Percentiles rank a stretch among this genome's conserved stretches.
These are phyloP conservation scores for Fraxinus baroniana DNA, from an alignment of 305 asterid species.

Conservation along the genomic window DNA sequence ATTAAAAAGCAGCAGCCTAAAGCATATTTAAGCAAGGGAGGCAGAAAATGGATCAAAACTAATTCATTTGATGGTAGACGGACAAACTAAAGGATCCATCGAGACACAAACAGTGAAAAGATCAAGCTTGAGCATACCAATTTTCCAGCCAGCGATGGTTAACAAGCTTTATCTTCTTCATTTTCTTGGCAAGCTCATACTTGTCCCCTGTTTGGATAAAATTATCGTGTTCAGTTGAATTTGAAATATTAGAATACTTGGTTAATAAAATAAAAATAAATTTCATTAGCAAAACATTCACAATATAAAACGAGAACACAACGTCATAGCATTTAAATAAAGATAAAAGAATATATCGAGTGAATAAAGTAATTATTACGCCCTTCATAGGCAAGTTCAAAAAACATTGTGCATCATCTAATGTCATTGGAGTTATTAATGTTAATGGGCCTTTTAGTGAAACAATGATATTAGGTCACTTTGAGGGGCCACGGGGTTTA, in stretches of 20 bases:
- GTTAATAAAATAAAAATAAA: constrained; percentile 13
- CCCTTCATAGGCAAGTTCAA: not conserved
- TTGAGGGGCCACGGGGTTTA: not conserved
- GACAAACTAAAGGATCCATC: constrained; percentile 10
- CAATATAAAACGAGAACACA: not conserved
- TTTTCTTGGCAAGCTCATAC: constrained; percentile 76
- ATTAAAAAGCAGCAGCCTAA: not conserved
- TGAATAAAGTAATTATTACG: not conserved
- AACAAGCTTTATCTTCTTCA: constrained; percentile 65
- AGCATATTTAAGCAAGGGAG: not conserved
- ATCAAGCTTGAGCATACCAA: constrained; percentile 49
- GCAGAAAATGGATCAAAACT: not conserved
- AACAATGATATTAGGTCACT: not conserved
- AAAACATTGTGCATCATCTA: not conserved
- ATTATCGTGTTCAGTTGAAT: constrained; percentile 13
- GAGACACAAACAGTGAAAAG: not conserved
- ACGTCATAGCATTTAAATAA: not conserved
- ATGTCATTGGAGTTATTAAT: not conserved
- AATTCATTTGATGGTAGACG: not conserved
- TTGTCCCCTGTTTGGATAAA: constrained; percentile 63
- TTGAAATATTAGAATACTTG: not conserved
- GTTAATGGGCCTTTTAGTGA: not conserved
- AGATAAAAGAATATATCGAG: not conserved
- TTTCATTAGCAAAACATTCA: not conserved
- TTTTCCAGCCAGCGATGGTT: constrained; percentile 89